phyloP scores from a whole-genome alignment of 768 basidiomycete species.

The Leccinum variicolor region DNA sequence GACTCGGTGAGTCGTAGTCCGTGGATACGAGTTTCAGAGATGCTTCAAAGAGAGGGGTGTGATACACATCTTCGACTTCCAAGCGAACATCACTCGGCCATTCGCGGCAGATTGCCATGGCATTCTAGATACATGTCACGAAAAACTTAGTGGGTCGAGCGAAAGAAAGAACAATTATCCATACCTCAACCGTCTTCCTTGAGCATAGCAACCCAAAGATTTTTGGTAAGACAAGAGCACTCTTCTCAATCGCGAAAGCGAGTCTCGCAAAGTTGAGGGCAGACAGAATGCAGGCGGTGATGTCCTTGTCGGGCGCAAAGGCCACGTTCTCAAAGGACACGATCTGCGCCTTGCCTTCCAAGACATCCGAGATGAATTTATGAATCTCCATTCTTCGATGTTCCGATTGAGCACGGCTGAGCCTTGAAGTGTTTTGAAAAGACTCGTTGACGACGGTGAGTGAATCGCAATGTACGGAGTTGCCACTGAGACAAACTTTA shows the following conservation, averaged over 20 bases:
- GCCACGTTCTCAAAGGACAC: constrained; percentile 43
- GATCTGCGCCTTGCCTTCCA: constrained; percentile 32
- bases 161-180: background rate
- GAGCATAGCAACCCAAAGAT: constrained; percentile 12
- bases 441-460: constrained; percentile 1
- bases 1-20: constrained; percentile 34
- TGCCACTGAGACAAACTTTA: background rate
- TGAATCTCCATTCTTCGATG: constrained; percentile 10
- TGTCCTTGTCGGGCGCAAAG: constrained; percentile 28
- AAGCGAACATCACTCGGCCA: constrained; percentile 46
- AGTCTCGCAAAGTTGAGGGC: constrained; percentile 57
- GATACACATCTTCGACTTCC: constrained; percentile 49
- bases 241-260: constrained; percentile 30
- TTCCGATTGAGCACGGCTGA: background rate
- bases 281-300: constrained; percentile 52
- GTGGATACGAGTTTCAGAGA: constrained; percentile 35
- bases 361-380: constrained; percentile 14
- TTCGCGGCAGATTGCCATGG: constrained; percentile 45
- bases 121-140: constrained; percentile 37
- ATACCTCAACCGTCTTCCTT: constrained; percentile 19
- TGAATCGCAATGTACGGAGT: no score
- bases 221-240: constrained; percentile 5
- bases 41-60: constrained; percentile 44
- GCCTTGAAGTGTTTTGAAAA: background rate
- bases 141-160: background rate